Base-by-base conservation (phyloP, 768 basidiomycete genomes). In the Termitomyces sp. region DNA sequence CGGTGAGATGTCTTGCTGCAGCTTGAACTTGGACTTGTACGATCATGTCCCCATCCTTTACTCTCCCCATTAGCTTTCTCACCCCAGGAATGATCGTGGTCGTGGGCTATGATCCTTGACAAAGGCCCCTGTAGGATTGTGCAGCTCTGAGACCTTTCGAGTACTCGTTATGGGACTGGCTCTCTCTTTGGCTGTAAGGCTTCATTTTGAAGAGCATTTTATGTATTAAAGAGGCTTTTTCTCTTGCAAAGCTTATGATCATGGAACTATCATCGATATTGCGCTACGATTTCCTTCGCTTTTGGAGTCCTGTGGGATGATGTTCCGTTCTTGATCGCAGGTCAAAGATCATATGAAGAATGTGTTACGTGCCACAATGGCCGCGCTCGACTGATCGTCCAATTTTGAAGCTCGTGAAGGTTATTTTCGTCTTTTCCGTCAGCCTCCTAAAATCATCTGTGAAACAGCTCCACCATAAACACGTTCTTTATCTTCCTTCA, bases 381-480 rank as follows among this genome's bases (percentile, higher is more conserved):
- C 50, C 36, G 57, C 58, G 53, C 28, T 49, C 16, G 46, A 35
- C 57, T 53, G 58, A 57, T 59, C 46, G 43, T 47, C 36, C 44
- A 6, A 48, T 48, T 54, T 56, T 13, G 44, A 54, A 38, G 35
- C 30, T 53, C 28, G 24, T 26, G 43, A 40, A 50, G 47, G 38
- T 59, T 53, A 53, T 53, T 53, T 52, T 53, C n/a, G 38, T 53
- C 54, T 51, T 60, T 53, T 45, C 32, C 1, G 56, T 63, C 61
- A 60, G 58, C 60, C 59, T 58, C 59, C 53, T 59, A 54, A 57
- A 49, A 53, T 55, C 47, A 56, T 51, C 28, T 49, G 24, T 58
- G 58, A 59, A 59, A 62, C 61, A 62, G 28, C 56, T 54, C 49
- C 51, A 45, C 52, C 26, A 35, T 7, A 59, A 48, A 56, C 55